Evolutionary conservation across 2,329 filamentous ascomycete genomes (phyloP).

Genomic region (Periconia sp.): DNA sequence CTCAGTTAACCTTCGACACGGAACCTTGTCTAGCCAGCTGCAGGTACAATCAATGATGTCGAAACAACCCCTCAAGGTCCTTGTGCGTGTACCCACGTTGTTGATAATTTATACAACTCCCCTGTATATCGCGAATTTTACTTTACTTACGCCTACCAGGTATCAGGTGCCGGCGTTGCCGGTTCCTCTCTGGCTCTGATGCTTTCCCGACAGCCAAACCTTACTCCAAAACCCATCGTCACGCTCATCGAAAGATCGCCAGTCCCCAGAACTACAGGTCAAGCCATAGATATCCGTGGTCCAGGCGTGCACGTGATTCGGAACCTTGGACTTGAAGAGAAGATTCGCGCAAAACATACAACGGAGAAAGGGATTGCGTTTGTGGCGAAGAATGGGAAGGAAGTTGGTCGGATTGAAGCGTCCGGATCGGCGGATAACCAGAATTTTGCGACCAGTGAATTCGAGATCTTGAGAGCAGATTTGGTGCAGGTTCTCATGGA

Average conservation of each 20-base stretch:
- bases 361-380: constrained; percentile 53
- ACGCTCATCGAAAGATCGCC: constrained; percentile 48
- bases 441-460: constrained; percentile 55
- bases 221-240: constrained; percentile 27
- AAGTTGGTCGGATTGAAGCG: constrained; percentile 38
- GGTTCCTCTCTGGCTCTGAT: constrained; percentile 53
- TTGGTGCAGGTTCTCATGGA: constrained; percentile 46
- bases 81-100: too few relatives aligned
- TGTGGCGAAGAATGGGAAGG: constrained; percentile 30
- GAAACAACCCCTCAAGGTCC: too few relatives aligned
- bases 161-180: constrained; percentile 35
- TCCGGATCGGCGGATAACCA: constrained; percentile 41
- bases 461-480: constrained; percentile 62
- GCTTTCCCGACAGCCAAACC: constrained; percentile 42
- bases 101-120: too few relatives aligned
- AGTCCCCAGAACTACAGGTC: constrained; percentile 49
- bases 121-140: too few relatives aligned
- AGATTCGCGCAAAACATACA: constrained; percentile 43
- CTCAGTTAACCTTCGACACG: too few relatives aligned
- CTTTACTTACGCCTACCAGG: background rate
- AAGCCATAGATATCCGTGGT: constrained; percentile 58
- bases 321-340: constrained; percentile 54
- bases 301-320: constrained; percentile 54
- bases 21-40: too few relatives aligned
- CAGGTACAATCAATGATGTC: too few relatives aligned